Conservation (phyloP, 2,329 filamentous ascomycete genomes). For the Neonectria punicea region DNA sequence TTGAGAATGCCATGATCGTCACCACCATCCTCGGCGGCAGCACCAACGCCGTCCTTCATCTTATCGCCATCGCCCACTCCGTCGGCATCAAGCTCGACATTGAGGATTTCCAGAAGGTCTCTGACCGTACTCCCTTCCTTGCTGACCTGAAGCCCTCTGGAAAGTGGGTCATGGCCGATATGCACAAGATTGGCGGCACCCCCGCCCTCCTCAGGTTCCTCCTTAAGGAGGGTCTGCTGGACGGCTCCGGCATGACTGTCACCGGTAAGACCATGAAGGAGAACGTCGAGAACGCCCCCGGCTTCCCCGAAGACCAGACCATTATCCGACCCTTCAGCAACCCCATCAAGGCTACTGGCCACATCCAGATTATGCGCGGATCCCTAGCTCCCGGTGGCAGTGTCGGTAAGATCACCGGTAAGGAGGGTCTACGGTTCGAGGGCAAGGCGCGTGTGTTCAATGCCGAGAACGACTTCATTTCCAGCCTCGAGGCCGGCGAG, state of each 20-base stretch:
- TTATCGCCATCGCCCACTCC: conserved; percentile 85
- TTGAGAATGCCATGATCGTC: conserved; percentile 87
- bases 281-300: conserved; percentile 81
- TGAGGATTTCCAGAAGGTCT: conserved; percentile 87
- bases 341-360: conserved; percentile 87
- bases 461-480: conserved; percentile 83
- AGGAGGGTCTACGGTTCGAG: conserved; percentile 86
- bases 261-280: conserved; percentile 91
- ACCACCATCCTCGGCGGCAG: conserved; percentile 86
- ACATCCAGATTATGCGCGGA: conserved; percentile 88
- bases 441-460: conserved; percentile 87
- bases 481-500: conserved; percentile 78
- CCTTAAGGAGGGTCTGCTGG: conserved; percentile 82
- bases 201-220: conserved; percentile 89
- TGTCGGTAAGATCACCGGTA: conserved; percentile 94
- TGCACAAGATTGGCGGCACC: conserved; percentile 88
- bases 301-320: conserved; percentile 79
- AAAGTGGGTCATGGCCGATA: conserved; percentile 85
- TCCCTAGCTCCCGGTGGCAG: conserved; percentile 87
- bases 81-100: conserved; percentile 85
- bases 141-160: conserved; percentile 88
- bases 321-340: conserved; percentile 84
- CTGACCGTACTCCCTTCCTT: conserved; percentile 81
- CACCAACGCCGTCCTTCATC: conserved; percentile 86
- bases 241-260: conserved; percentile 83